Evolutionary conservation across 176 grass and related monocot species (phyloP).

Genomic region (Canna indica): DNA sequence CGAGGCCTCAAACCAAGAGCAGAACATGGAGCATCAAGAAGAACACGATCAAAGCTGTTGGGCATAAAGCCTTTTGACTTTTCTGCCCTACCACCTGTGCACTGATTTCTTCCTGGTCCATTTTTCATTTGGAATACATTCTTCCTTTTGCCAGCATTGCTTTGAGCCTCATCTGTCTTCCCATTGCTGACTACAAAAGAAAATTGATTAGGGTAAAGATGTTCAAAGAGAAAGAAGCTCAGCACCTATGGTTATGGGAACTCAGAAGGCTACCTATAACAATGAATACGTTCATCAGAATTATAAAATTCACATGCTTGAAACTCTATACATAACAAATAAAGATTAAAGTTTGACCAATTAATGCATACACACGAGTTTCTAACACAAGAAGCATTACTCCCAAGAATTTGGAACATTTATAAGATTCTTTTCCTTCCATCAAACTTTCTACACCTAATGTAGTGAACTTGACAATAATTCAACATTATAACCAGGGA

Average conservation of each 20-base stretch:
- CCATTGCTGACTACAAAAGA: conserved; percentile 24
- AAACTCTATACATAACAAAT: background rate
- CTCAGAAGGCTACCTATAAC: background rate
- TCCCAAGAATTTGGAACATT: background rate
- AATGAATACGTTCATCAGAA: background rate
- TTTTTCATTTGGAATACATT: conserved; percentile 64
- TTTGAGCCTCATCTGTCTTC: conserved; percentile 30
- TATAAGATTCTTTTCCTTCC: background rate
- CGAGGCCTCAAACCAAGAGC: conserved; percentile 95
- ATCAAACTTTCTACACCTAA: background rate
- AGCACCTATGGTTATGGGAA: background rate
- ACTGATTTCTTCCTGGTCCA: conserved; percentile 85
- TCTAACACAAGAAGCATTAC: background rate
- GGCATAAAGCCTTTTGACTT: conserved; percentile 75
- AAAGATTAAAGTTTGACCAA: background rate
- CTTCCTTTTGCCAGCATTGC: conserved; percentile 58
- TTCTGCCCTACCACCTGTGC: conserved; percentile 63
- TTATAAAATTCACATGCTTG: background rate
- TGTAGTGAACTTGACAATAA: background rate
- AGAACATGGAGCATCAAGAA: conserved; percentile 96
- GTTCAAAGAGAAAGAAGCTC: background rate
- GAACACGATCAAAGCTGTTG: conserved; percentile 93
- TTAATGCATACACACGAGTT: background rate
- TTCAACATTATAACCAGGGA: background rate
- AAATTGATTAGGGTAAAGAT: background rate